Percentiles rank a stretch among this genome's conserved stretches.
phyloP scores from a whole-genome alignment of 352 stramenopile species.

The Pythium rhizo-oryzae region DNA sequence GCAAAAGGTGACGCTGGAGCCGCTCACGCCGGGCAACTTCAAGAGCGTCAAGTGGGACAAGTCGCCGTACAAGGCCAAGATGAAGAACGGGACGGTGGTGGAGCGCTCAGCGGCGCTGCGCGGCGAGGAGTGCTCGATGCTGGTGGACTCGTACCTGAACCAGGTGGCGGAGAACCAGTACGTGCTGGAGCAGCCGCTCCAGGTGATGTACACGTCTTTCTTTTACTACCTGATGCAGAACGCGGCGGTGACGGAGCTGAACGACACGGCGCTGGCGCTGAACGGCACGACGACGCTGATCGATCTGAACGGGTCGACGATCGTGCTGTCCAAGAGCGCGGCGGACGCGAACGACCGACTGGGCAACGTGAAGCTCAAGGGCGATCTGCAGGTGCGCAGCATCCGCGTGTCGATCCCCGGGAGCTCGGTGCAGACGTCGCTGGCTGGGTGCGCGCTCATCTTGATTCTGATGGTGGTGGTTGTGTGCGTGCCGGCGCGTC shows the following conservation, averaged over 20 bases:
- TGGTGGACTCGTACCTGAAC: conserved; percentile 51
- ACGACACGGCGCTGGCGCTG: conserved; percentile 11
- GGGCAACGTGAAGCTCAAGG: conserved; percentile 30
- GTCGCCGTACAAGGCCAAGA: conserved; percentile 15
- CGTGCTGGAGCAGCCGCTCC: conserved; percentile 43
- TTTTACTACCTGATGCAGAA: conserved; percentile 57
- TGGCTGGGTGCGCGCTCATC: conserved; percentile 13
- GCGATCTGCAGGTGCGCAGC: conserved; percentile 21
- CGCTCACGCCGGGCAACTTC: conserved; percentile 20
- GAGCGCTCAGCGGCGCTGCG: conserved; percentile 22
- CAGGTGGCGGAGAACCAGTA: conserved; percentile 52
- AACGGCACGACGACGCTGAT: conserved; percentile 11
- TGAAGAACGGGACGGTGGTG: not conserved
- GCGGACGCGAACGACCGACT: not conserved
- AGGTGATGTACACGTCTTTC: conserved; percentile 50
- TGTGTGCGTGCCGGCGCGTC: not conserved
- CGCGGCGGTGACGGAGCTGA: conserved; percentile 34
- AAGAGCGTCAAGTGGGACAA: conserved; percentile 10
- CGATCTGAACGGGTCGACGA: too few relatives aligned
- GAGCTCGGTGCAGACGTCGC: conserved; percentile 8
- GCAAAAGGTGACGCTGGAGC: conserved; percentile 1
- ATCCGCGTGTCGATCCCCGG: conserved; percentile 24
- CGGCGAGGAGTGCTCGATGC: conserved; percentile 37
- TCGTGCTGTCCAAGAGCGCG: too few relatives aligned
- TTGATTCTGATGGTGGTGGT: conserved; percentile 8